A percentile compares a stretch with the other conserved stretches of the same genome.
Conservation (phyloP, 176 grass and related monocot species). For the Bothriochloa decipiens region DNA sequence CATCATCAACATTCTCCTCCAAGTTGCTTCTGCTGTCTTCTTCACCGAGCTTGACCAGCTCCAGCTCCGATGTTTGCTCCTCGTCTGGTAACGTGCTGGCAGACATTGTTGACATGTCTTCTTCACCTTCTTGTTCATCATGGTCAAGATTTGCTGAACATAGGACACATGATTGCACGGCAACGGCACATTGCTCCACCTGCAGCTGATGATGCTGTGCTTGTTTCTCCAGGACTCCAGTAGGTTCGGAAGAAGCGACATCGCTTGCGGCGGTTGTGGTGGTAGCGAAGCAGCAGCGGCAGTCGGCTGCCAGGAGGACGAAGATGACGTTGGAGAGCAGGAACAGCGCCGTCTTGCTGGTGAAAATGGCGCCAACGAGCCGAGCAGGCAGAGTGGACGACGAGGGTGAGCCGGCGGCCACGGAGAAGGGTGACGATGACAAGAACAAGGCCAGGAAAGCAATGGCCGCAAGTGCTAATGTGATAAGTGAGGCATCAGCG, state of each 20-base stretch:
- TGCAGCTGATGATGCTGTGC: not conserved
- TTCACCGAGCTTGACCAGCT: not conserved
- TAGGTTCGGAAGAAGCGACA: not conserved
- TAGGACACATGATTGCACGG: not conserved
- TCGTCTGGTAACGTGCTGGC: not conserved
- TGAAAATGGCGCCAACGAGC: not conserved
- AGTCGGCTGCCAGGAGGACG: conserved; percentile 38
- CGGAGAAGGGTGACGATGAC: not conserved
- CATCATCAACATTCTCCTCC: conserved; percentile 10
- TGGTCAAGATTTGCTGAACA: not conserved
- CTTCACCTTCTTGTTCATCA: not conserved
- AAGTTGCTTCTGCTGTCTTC: not conserved
- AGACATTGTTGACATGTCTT: not conserved
- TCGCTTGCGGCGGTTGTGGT: not conserved
- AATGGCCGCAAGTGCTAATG: not conserved
- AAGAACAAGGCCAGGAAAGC: not conserved
- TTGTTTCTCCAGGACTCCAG: not conserved
- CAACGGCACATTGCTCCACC: not conserved
- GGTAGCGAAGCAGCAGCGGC: not conserved
- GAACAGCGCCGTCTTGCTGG: conserved; percentile 38
- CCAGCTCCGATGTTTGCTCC: not conserved
- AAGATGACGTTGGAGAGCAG: conserved; percentile 40
- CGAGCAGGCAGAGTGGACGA: not conserved
- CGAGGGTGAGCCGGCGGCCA: not conserved
- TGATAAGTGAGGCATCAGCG: not conserved